phyloP scores from a whole-genome alignment of 1,139 yeast genomes.

The Blastobotrys elegans region DNA sequence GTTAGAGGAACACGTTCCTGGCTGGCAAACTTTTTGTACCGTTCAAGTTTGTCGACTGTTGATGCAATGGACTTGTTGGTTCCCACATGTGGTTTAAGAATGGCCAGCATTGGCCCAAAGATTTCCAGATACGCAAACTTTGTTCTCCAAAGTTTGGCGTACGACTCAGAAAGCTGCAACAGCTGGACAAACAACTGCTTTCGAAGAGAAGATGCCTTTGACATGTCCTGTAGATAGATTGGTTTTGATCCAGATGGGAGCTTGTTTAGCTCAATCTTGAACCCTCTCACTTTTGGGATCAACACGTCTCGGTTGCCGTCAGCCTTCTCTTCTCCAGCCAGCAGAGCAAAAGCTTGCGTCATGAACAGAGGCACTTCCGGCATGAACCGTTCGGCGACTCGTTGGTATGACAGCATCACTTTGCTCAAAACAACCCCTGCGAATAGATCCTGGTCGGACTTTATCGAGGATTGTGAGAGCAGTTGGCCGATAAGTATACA shows the following conservation, averaged over 20 bases:
- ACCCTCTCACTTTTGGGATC: background rate
- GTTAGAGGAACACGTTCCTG: constrained; percentile 64
- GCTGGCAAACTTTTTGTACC: constrained; percentile 46
- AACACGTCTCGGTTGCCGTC: background rate
- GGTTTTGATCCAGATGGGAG: background rate
- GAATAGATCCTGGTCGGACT: constrained; percentile 38
- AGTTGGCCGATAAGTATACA: constrained; percentile 67
- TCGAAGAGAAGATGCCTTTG: background rate
- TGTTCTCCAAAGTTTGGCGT: constrained; percentile 54
- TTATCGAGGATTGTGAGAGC: constrained; percentile 47
- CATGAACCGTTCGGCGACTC: constrained; percentile 68
- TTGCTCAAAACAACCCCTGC: constrained; percentile 61
- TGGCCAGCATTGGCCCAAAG: constrained; percentile 38
- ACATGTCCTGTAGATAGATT: background rate
- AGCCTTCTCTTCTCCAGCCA: background rate
- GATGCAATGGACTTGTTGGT: background rate
- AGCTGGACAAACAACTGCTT: background rate
- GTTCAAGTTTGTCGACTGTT: constrained; percentile 39
- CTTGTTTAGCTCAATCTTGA: background rate
- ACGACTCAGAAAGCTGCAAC: constrained; percentile 10
- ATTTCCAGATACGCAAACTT: constrained; percentile 59
- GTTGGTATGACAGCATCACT: constrained; percentile 63
- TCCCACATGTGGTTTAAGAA: constrained; percentile 4
- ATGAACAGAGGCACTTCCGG: constrained; percentile 67
- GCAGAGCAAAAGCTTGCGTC: background rate